Base-by-base conservation (phyloP, 257 asterid genomes). In the Catharanthus roseus region DNA sequence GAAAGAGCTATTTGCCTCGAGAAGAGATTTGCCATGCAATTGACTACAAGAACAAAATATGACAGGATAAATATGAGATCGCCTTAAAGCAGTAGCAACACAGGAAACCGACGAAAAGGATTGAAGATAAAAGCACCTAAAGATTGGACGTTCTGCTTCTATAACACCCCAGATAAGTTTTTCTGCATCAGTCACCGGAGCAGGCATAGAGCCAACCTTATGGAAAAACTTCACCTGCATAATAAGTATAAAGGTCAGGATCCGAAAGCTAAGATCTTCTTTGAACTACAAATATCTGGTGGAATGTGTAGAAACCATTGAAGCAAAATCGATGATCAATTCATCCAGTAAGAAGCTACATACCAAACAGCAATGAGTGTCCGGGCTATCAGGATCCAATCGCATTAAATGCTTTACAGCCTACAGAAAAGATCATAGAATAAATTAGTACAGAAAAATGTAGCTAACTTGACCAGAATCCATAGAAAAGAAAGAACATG, bases 341-440 rank as follows among this genome's bases (percentile, higher is more conserved):
- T 60, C 45, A 23, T 19, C 55, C 36, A 71, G 51, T 49, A 58
- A 74, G 50, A 65, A 54, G 47, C 51, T 12, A 67, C 88, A 83
- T 91, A 93, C 99, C 96, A 89, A 80, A 81, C 96, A 86, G 65
- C 95, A 81, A 84, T 91, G 97, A 24, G 89, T 82, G 70, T 91
- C 95, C 16, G 99, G 90, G 81, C 78, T 83, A 69, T 86, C 87
- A 49, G 88, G 85, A 82, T 86, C 95, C 86, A 93, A 86, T 70
- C 96, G 84, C 72, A 83, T 68, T 75, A 93, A 72, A 85, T 93
- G 95, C 82, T 86, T 93, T 71, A 93, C 71, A 45, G 97, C 99
- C 99, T 93, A 87, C 78, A 79, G 45, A 54, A 71, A 73, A 72
- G 69, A 77, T 28, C 47, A 66, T 60, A 62, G 56, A 62, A 51